These are phyloP conservation scores for Coriaria nepalensis DNA, from an alignment of 306 rosid species.

Conservation along the genomic window DNA sequence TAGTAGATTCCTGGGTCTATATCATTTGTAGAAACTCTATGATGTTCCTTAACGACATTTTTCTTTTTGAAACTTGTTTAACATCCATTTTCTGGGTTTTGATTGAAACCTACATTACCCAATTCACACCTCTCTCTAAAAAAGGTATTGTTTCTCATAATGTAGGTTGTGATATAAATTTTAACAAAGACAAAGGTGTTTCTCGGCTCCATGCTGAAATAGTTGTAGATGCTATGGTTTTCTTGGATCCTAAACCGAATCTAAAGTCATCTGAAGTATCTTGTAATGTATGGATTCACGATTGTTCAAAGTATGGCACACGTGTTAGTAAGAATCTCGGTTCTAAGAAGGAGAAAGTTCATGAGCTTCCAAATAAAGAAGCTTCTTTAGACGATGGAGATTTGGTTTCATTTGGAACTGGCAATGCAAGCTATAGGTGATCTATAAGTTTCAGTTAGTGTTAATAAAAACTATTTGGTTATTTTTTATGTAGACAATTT, in stretches of 20 bases:
- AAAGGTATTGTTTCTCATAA: no score
- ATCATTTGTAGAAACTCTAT: no score
- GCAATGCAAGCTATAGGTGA: constrained; percentile 75
- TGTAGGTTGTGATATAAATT: constrained; percentile 67
- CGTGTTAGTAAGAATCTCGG: constrained; percentile 40
- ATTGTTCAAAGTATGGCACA: constrained; percentile 91
- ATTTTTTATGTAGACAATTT: neutral
- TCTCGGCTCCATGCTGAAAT: constrained; percentile 92
- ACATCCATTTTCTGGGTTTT: neutral
- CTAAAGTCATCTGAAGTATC: constrained; percentile 18
- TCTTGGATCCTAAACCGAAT: constrained; percentile 19
- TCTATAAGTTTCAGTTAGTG: constrained; percentile 7
- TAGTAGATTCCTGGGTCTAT: no score
- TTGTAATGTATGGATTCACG: constrained; percentile 33
- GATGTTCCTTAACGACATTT: no score
- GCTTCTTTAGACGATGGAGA: constrained; percentile 50
- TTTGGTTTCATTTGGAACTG: constrained; percentile 81
- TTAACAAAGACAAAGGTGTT: constrained; percentile 82
- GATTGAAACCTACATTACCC: no score
- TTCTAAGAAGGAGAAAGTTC: constrained; percentile 46
- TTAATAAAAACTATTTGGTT: neutral
- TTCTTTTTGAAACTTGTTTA: no score
- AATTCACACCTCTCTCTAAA: no score
- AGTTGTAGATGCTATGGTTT: constrained; percentile 46
- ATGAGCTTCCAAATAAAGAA: constrained; percentile 70